Percentiles rank a stretch among this genome's conserved stretches.
phyloP scores from a whole-genome alignment of 768 basidiomycete species.

The Agaricus blazei region DNA sequence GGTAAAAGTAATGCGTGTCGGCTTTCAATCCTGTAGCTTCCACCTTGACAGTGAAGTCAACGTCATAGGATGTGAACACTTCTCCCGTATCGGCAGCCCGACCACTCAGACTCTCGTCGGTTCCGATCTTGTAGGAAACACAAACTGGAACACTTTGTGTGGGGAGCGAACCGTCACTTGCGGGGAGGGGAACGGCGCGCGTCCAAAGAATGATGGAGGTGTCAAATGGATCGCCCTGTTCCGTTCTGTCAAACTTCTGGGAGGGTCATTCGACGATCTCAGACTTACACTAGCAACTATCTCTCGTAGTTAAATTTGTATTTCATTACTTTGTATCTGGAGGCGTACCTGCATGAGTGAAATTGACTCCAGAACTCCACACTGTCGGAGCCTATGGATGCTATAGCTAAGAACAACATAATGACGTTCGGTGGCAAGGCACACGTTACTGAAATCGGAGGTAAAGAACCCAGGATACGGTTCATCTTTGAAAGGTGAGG shows the following conservation, averaged over 20 bases:
- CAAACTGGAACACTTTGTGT: conserved; percentile 50
- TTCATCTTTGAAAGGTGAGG: conserved; percentile 37
- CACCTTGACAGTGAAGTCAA: conserved; percentile 58
- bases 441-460: conserved; percentile 43
- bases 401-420: background rate
- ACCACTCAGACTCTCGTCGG: conserved; percentile 28
- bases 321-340: background rate
- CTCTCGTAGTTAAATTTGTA: too few species aligned
- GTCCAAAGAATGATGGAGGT: conserved; percentile 56
- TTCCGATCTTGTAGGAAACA: conserved; percentile 40
- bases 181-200: conserved; percentile 37
- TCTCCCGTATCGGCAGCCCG: conserved; percentile 36
- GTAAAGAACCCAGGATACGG: conserved; percentile 48
- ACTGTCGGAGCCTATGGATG: conserved; percentile 25
- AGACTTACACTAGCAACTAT: conserved; percentile 43
- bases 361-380: conserved; percentile 46
- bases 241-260: background rate
- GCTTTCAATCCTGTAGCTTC: conserved; percentile 46
- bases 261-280: background rate
- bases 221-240: conserved; percentile 50
- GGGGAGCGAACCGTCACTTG: conserved; percentile 23
- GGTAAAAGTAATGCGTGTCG: conserved; percentile 51
- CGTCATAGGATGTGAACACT: conserved; percentile 52
- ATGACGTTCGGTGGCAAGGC: background rate
- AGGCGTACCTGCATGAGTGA: conserved; percentile 38